Percentiles rank a stretch among this genome's conserved stretches.
Evolutionary conservation across 2,329 filamentous ascomycete species (phyloP).

Genomic region (Allantophomopsis cytisporea): DNA sequence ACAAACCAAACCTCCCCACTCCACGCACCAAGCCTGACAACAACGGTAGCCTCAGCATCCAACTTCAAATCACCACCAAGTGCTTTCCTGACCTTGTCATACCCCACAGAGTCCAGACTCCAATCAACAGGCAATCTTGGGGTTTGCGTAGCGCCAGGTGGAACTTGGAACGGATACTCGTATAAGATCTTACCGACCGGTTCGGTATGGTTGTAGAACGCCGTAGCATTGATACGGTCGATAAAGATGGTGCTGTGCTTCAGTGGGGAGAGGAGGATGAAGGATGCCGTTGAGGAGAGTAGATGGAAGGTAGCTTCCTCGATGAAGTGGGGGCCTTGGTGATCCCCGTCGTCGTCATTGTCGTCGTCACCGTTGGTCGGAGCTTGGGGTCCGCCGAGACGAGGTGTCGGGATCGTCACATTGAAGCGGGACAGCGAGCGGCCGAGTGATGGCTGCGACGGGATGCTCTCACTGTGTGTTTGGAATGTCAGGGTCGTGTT

Average conservation of each 20-base stretch:
- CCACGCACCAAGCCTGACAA: slow-evolving; percentile 64
- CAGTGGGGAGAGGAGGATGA: slow-evolving; percentile 71
- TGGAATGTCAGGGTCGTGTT: slow-evolving; percentile 71
- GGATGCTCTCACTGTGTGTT: slow-evolving; percentile 60
- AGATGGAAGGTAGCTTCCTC: slow-evolving; percentile 78
- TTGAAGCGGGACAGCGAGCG: slow-evolving; percentile 58
- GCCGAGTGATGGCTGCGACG: slow-evolving; percentile 58
- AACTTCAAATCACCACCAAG: slow-evolving; percentile 69
- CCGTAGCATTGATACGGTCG: slow-evolving; percentile 69
- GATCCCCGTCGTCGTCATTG: slow-evolving; percentile 23
- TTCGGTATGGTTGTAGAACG: slow-evolving; percentile 71
- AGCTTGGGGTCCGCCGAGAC: slow-evolving; percentile 41
- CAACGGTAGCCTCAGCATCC: slow-evolving; percentile 65
- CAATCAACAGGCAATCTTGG: slow-evolving; percentile 74
- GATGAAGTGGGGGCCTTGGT: slow-evolving; percentile 55
- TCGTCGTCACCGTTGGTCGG: slow-evolving; percentile 18
- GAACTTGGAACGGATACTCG: slow-evolving; percentile 59
- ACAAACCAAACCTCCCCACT: slow-evolving; percentile 57
- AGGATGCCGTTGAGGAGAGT: slow-evolving; percentile 73
- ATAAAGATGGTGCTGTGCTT: slow-evolving; percentile 60
- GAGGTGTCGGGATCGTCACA: slow-evolving; percentile 59
- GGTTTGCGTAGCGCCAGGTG: slow-evolving; percentile 58
- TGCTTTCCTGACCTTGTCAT: slow-evolving; percentile 67
- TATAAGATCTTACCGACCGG: slow-evolving; percentile 68
- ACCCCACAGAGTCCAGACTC: slow-evolving; percentile 65